phyloP scores from a whole-genome alignment of 495 filamentous ascomycete species.

The Halenospora varia region DNA sequence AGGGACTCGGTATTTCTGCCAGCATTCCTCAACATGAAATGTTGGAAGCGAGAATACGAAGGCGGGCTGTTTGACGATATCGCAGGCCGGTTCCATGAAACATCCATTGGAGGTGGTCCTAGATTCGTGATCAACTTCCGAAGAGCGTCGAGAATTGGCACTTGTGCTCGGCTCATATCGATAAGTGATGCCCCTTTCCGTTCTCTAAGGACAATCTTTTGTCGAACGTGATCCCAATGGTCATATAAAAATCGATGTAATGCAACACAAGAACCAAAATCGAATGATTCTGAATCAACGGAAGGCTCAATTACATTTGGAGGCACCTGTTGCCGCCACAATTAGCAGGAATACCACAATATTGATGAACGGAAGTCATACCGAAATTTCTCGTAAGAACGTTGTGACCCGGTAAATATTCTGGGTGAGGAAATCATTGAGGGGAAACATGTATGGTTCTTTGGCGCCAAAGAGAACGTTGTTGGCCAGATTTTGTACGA shows the following conservation, averaged over 20 bases:
- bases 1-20: slow-evolving; percentile 57
- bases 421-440: slow-evolving; percentile 60
- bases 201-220: slow-evolving; percentile 55
- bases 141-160: slow-evolving; percentile 47
- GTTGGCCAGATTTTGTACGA: slow-evolving; percentile 65
- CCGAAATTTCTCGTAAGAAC: slow-evolving; percentile 60
- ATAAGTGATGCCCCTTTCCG: slow-evolving; percentile 45
- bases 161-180: slow-evolving; percentile 39
- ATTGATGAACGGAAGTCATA: slow-evolving; percentile 23
- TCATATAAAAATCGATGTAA: slow-evolving; percentile 64
- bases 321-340: slow-evolving; percentile 30
- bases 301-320: slow-evolving; percentile 32
- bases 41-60: slow-evolving; percentile 61
- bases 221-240: slow-evolving; percentile 63
- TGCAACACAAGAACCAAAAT: slow-evolving; percentile 62
- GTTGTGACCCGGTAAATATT: slow-evolving; percentile 61
- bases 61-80: slow-evolving; percentile 53
- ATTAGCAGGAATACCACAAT: slow-evolving; percentile 4
- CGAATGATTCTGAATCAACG: slow-evolving; percentile 49
- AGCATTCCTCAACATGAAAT: slow-evolving; percentile 66
- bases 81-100: slow-evolving; percentile 58
- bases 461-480: slow-evolving; percentile 69
- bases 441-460: slow-evolving; percentile 63
- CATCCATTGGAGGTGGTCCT: slow-evolving; percentile 58
- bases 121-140: slow-evolving; percentile 56